These are phyloP conservation scores for Exidia glandulosa DNA, from an alignment of 768 basidiomycete species.

Conservation along the genomic window DNA sequence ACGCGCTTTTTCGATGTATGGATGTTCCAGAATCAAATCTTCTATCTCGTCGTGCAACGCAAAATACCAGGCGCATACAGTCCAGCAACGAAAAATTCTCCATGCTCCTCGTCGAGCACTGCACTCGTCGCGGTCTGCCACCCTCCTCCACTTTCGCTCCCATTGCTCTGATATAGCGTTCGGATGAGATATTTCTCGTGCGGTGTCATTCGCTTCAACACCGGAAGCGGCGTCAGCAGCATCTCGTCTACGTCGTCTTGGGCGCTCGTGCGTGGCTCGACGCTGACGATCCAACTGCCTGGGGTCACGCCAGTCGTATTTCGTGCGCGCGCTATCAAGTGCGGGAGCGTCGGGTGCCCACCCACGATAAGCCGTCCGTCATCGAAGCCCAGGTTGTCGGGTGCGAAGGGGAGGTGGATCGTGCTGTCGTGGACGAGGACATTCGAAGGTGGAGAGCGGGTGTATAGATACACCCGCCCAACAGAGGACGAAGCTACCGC, in stretches of 20 bases:
- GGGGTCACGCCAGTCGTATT: slow-evolving; percentile 28
- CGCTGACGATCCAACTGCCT: slow-evolving; percentile 49
- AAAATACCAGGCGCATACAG: slow-evolving; percentile 10
- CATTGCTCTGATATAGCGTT: slow-evolving; percentile 67
- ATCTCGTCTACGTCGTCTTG: slow-evolving; percentile 25
- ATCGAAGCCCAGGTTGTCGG: slow-evolving; percentile 53
- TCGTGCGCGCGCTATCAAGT: slow-evolving; percentile 33
- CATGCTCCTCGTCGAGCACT: neutral
- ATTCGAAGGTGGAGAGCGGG: slow-evolving; percentile 31
- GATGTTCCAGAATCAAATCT: no score
- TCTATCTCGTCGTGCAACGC: slow-evolving; percentile 2
- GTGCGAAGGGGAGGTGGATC: slow-evolving; percentile 43
- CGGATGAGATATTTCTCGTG: slow-evolving; percentile 31
- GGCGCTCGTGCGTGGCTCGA: slow-evolving; percentile 19
- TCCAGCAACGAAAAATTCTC: slow-evolving; percentile 7
- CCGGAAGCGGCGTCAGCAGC: slow-evolving; percentile 37
- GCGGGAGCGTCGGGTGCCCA: slow-evolving; percentile 56
- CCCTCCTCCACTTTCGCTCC: slow-evolving; percentile 15
- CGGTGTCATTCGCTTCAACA: slow-evolving; percentile 27
- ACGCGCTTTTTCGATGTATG: no score
- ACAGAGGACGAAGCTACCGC: slow-evolving; percentile 48
- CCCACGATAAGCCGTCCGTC: slow-evolving; percentile 43
- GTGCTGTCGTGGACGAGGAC: slow-evolving; percentile 26
- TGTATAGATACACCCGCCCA: slow-evolving; percentile 39
- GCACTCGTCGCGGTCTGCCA: neutral